Base-by-base conservation (phyloP, 768 basidiomycete species). In the Calocybe indica region DNA sequence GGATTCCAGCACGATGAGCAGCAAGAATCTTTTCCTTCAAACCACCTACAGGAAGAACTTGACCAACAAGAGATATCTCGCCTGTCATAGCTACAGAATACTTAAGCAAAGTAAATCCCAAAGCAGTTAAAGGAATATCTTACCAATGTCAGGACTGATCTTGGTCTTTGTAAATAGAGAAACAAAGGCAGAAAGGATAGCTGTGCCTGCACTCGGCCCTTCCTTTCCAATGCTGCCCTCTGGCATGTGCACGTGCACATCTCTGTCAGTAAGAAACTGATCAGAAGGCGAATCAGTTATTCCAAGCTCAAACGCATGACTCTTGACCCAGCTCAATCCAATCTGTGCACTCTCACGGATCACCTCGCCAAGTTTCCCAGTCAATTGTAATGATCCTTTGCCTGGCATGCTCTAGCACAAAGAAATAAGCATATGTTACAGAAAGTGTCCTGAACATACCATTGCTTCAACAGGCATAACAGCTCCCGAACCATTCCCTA, bases 401-500 rank as follows among this genome's bases (percentile, higher is more conserved):
- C 96, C 96, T 22, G 95, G 94, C 92, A 96, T 98, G 43, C 83
- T 83, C 92, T 93, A 62, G n/a, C 44, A 11, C 43, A 46, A 13
- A 28, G 45, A 40, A 34, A 48, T 32, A 32, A 47, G 36, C 32
- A 45, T 29, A 10, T 39, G 13, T 15, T 15, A 9, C 28, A 28
- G 12, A 33, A 22, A 14, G 34, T 46, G 3, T 15, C 15, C 10
- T 4, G 38, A 53, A 75, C 83, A 57, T 51, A 93, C 93, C 58
- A 87, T 87, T 35, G 88, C 92, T 69, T 99, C 96, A 29, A 99
- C 83, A 13, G 94, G 94, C 92, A 98, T 95, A 37, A 97, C 90
- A 5, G 92, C 88, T 22, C 96, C 96, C 10, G 87, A 88, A 1
- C 96, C 96, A 63, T 98, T 98, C 1, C 95, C 95, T 22, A 95